Evolutionary conservation across 164 flowering plant species (phyloP), one percentile per base, ranked within the genome.

Genomic region (Sedum album): DNA sequence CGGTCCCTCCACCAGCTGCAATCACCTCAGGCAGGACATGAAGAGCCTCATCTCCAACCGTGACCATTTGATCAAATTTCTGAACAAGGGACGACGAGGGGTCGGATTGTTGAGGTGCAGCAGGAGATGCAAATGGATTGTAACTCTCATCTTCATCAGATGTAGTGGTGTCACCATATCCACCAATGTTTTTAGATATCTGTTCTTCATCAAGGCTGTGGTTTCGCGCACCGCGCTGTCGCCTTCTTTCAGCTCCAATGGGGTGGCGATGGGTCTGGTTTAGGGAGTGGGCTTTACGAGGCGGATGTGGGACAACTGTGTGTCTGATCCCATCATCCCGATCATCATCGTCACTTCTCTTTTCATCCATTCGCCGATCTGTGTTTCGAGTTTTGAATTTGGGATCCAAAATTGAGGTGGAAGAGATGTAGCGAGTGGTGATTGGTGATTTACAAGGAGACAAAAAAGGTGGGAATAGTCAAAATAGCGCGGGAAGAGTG

Each of bases 131-230:
- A 41, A 76, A 33, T 69, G 46, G 46, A 41, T 48, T 69, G 9
- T 79, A 78, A 44, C 46, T 70, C 49, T 80, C 78, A 31, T 82
- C 88, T 1, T 83, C 85, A 15, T 82, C 84, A 39, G 83, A 75
- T 41, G 46, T 41, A 2, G 46, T 15, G 0, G 77, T 65, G 30
- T 77, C 79, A 62, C 68, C 73, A 67, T 55, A 69, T 7, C 68
- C 13, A 38, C 69, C 75, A 35, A 61, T 17, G 68, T 42, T 41
- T 6, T 60, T 78, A 10, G 81, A 74, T 35, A 83, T 72, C 51
- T 76, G 74, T 9, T 44, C 75, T 10, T 88, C 88, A 73, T 90
- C 93, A 66, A 89, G 87, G 84, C 92, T 86, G 80, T 88, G 91
- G 31, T 91, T 91, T 31, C 96, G 78, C 39, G 67, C 31, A 39